Base-by-base conservation (phyloP, 2,329 filamentous ascomycete species). In the Tolypocladium paradoxum region DNA sequence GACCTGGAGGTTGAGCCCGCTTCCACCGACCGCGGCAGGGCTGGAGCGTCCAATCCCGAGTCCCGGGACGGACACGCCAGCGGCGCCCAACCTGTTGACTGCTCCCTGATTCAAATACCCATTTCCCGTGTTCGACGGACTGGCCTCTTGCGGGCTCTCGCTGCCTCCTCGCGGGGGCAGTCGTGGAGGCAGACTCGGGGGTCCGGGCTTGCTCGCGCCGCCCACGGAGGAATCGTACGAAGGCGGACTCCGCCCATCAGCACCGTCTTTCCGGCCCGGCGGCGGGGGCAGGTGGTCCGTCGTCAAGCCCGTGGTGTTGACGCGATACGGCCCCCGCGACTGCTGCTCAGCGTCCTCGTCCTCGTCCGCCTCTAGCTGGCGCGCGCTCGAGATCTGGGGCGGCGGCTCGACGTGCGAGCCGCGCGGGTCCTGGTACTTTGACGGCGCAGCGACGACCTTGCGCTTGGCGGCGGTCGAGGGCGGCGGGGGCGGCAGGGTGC, bases 51-150 rank as follows among this genome's bases (percentile, higher is more conserved):
- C 84, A 56, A 95, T 95, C 6, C 87, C 87, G 4, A 96, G 73
- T 0, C 79, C 86, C 0, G 90, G 85, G 0, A 96, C 88, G 0
- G 84, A 87, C 6, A 96, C 76, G 1, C 90, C 90, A 1, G 88
- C 84, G 37, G 82, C 78, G 12, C 84, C 81, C 9, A 96, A 75
- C 43, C 88, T 78, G 54, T 72, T 76, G 53, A 85, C 66, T 6
- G 89, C 84, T 6, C 76, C 79, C 61, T 76, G 72, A 60, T 81
- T 80, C 35, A 79, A 58, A 34, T 69, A 63, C 18, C 65, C 61
- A 43, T 55, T 34, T n/a, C 43, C 43, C 9, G 43, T 47, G 18
- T 8, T 31, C 43, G 43, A 47, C 43, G 43, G 43, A 8, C 27
- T 47, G 18, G 29, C 43, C 16, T 16, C n/a, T 22, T 31, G 40